Percentiles rank a stretch among this genome's conserved stretches.
phyloP scores from a whole-genome alignment of 1,284 basidiomycete species.

The Cryptococcus neoformans region DNA sequence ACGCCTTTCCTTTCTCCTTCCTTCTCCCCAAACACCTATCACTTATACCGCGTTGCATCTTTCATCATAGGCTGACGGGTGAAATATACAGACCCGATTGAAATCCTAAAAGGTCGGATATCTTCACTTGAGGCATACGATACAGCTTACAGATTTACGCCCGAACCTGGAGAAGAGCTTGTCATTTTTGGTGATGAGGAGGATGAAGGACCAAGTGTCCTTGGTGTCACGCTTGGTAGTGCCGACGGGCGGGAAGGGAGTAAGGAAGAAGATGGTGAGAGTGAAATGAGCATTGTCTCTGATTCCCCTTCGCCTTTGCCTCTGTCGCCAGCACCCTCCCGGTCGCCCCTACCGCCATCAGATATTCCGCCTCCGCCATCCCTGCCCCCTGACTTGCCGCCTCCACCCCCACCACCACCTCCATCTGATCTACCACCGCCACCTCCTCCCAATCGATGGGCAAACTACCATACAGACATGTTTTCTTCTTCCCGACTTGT shows the following conservation, averaged over 20 bases:
- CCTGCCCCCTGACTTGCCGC: neutral
- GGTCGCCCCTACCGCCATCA: constrained; percentile 2
- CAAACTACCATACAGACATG: constrained; percentile 19
- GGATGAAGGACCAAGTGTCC: neutral
- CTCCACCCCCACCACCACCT: constrained; percentile 4
- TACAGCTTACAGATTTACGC: constrained; percentile 1
- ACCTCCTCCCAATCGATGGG: constrained; percentile 15
- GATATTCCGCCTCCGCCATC: neutral
- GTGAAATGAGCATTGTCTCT: neutral
- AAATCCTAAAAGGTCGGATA: constrained; percentile 8
- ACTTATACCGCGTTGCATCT: neutral
- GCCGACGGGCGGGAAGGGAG: neutral
- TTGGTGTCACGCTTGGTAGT: neutral
- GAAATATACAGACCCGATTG: constrained; percentile 14
- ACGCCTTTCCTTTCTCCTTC: too few species aligned
- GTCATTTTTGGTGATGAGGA: constrained; percentile 8
- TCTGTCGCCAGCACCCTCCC: constrained; percentile 1
- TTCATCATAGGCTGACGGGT: neutral
- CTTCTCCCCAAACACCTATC: too few species aligned
- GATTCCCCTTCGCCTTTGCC: neutral
- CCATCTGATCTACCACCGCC: neutral
- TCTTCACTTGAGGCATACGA: neutral
- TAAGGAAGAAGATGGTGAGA: neutral
- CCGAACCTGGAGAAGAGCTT: constrained; percentile 11
- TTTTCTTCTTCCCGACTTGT: constrained; percentile 23